phyloP scores from a whole-genome alignment of 805 yeast genomes.

The Myxozyma vanderwaltii region DNA sequence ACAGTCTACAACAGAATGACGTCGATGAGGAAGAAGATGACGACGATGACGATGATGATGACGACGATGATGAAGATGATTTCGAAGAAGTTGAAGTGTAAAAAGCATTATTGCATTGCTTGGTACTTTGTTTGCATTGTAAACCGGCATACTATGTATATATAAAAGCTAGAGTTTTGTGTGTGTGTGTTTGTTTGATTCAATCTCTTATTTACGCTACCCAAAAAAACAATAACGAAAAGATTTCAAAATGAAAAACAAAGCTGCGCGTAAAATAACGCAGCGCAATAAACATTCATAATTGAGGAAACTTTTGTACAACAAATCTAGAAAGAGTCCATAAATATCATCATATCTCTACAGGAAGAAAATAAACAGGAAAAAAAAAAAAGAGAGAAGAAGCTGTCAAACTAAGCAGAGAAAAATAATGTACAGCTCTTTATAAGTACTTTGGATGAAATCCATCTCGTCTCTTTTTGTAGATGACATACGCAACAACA shows the following conservation, averaged over 20 bases:
- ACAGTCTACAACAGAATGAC: conserved; percentile 65
- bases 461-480: conserved; percentile 35
- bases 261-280: neutral
- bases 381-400: too few species aligned
- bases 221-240: neutral
- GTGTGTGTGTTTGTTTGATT: neutral
- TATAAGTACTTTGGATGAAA: conserved; percentile 31
- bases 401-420: too few species aligned
- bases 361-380: too few species aligned
- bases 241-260: neutral
- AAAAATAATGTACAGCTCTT: too few species aligned
- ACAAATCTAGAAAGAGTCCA: neutral
- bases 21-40: conserved; percentile 60
- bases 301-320: neutral
- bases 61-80: conserved; percentile 40
- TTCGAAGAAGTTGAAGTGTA: conserved; percentile 33
- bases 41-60: conserved; percentile 32
- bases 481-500: conserved; percentile 39
- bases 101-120: neutral
- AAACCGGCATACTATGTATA: neutral
- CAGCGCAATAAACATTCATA: neutral
- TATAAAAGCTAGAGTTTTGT: too few species aligned
- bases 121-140: neutral
- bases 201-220: neutral
- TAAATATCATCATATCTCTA: neutral